Evolutionary conservation across 2,329 filamentous ascomycete genomes (phyloP), one percentile per base, ranked within the genome.

Genomic region (Aspergillus sp.): DNA sequence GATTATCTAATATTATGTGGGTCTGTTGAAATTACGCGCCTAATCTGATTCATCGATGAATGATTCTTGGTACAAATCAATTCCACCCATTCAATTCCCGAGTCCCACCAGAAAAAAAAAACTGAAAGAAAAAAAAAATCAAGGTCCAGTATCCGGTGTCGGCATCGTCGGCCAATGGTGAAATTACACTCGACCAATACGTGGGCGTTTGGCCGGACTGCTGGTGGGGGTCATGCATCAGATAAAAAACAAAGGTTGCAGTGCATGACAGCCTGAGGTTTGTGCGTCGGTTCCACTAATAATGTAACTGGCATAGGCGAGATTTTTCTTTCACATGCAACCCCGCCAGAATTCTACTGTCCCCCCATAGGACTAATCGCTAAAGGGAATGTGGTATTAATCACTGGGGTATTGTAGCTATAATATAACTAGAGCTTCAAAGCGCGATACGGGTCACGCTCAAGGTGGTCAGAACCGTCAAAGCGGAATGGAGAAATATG

Each of bases 401-500:
- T 17, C n/a, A 11, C 19, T 51, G 34, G 15, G 20, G 20, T 7
- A 30, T 33, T 30, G 13, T n/a, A 30, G 1, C 8, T 30, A 39
- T 50, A 4, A 40, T 22, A 20, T 19, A 27, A n/a, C 49, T 59
- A 68, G 46, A 66, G 50, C 56, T 63, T 67, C 46, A 63, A 58
- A 20, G 59, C 53, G 1, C 61, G 57, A 49, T 58, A 64, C 7
- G 62, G 65, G 54, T 67, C 66, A 44, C 61, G 60, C 34, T 62
- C 66, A 5, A 67, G 54, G 33, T 60, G 56, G 34, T 64, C 67
- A 5, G 60, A 63, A 3, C 64, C 63, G 53, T 64, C 59, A n/a
- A 58, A 63, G 15, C 65, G 61, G 48, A 71, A 65, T 5, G 67
- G 66, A 13, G 84, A 85, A 9, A 89, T 73, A 69, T 88, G 86